Conservation (phyloP, 306 rosid genomes). For the Medicago arabica region DNA sequence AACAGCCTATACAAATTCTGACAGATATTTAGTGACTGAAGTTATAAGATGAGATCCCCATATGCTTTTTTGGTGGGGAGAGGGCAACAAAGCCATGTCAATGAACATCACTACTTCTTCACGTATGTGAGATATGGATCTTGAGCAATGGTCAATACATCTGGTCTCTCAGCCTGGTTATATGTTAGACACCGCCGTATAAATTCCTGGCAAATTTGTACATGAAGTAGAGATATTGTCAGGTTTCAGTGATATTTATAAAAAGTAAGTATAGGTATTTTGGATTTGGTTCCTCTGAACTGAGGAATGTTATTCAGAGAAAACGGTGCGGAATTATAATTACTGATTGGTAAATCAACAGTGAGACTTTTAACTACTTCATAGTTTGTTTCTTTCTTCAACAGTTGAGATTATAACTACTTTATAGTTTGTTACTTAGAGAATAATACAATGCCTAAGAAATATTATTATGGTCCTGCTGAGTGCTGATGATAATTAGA, state of each 20-base stretch:
- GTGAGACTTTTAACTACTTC: slow-evolving; percentile 5
- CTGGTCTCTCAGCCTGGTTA: slow-evolving; percentile 94
- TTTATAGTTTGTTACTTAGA: background rate
- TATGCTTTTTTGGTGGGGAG: slow-evolving; percentile 23
- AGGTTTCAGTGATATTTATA: slow-evolving; percentile 27
- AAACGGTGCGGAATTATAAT: background rate
- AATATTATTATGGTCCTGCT: background rate
- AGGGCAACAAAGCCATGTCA: slow-evolving; percentile 36
- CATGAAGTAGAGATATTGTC: slow-evolving; percentile 4
- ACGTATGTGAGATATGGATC: slow-evolving; percentile 86
- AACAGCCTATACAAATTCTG: slow-evolving; percentile 64
- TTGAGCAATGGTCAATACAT: slow-evolving; percentile 84
- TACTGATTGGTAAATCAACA: background rate
- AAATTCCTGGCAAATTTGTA: slow-evolving; percentile 63
- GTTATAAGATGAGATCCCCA: slow-evolving; percentile 45
- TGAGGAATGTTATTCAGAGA: background rate
- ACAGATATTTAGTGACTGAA: slow-evolving; percentile 35
- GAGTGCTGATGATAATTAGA: background rate
- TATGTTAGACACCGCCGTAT: slow-evolving; percentile 89
- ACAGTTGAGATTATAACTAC: background rate
- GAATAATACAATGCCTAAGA: background rate
- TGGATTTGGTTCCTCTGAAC: background rate
- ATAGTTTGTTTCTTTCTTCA: background rate
- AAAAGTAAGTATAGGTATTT: background rate
- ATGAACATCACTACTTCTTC: slow-evolving; percentile 60